Evolutionary conservation across 345 rosid species (phyloP).

Genomic region (Reutealis trisperma): DNA sequence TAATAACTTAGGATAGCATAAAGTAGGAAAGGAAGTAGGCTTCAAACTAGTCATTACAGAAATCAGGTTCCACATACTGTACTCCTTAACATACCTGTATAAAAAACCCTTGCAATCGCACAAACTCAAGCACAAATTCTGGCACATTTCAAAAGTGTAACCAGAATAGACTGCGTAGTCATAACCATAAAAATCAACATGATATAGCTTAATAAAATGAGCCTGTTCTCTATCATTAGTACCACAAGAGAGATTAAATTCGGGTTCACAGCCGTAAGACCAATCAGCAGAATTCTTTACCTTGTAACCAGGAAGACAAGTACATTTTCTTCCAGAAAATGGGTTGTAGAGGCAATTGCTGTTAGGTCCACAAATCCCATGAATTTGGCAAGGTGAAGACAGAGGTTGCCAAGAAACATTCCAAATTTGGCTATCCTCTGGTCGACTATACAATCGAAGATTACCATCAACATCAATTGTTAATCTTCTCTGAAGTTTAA

Average conservation of each 20-base stretch:
- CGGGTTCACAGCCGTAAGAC: neutral
- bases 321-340: conserved; percentile 1
- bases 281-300: neutral
- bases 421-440: neutral
- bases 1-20: conserved; percentile 25
- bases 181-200: conserved; percentile 32
- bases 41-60: neutral
- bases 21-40: neutral
- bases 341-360: neutral
- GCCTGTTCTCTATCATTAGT: neutral
- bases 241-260: neutral
- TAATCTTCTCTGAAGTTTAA: neutral
- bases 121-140: neutral
- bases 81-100: conserved; percentile 1
- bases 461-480: conserved; percentile 3
- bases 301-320: neutral
- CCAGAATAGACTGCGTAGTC: neutral
- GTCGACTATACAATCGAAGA: neutral
- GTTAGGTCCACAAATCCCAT: conserved; percentile 1
- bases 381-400: neutral
- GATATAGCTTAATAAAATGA: neutral
- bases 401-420: neutral
- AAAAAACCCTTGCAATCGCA: conserved; percentile 34
- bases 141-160: conserved; percentile 10
- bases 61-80: neutral